These are phyloP conservation scores for Cyanophora paradoxa DNA, from an alignment of 78 protist species.

Conservation along the genomic window DNA sequence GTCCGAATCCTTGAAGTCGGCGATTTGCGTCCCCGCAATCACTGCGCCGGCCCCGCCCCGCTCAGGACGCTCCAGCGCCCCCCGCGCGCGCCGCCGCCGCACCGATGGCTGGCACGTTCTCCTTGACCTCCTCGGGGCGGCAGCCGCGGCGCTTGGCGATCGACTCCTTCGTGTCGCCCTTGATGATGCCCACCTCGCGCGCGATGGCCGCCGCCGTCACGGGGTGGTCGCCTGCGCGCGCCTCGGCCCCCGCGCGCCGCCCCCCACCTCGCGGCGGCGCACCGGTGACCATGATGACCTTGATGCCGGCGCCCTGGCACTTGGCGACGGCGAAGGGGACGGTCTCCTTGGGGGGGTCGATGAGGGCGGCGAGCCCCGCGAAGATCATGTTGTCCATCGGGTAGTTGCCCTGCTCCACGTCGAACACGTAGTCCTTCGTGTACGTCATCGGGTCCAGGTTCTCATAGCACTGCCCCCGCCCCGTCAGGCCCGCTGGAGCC, in stretches of 20 bases:
- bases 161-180: constrained; percentile 33
- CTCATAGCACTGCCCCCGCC: neutral
- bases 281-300: constrained; percentile 94
- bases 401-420: constrained; percentile 24
- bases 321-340: constrained; percentile 76
- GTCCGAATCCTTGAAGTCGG: neutral
- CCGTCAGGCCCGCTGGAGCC: neutral
- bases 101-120: too few species aligned
- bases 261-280: too few species aligned
- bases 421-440: constrained; percentile 21
- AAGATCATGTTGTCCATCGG: constrained; percentile 44
- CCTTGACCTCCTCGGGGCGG: too few species aligned
- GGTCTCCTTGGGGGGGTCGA: constrained; percentile 93
- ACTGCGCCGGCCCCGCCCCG: too few species aligned
- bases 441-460: neutral
- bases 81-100: too few species aligned
- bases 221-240: constrained; percentile 98
- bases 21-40: neutral
- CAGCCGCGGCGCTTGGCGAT: too few species aligned
- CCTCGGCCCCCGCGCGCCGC: too few species aligned
- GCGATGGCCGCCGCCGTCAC: constrained; percentile 94
- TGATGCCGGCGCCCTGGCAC: constrained; percentile 72
- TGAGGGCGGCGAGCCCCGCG: constrained; percentile 80
- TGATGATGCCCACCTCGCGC: constrained; percentile 44
- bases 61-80: too few species aligned